Percentiles rank a stretch among this genome's conserved stretches.
Evolutionary conservation across 2,329 filamentous ascomycete genomes (phyloP).

Genomic region (Colletotrichum godetiae): DNA sequence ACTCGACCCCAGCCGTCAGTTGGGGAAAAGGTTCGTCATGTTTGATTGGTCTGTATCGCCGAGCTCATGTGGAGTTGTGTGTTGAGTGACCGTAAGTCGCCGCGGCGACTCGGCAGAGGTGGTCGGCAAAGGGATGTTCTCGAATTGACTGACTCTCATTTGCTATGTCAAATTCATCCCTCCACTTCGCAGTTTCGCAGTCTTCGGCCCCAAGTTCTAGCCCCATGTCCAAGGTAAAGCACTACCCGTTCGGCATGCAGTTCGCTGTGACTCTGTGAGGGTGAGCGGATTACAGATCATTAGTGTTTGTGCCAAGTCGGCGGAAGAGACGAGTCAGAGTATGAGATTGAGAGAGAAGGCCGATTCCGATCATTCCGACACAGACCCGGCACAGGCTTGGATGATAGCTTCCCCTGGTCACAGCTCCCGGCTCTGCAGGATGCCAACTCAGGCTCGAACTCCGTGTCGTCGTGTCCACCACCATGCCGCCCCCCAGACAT

Average conservation of each 20-base stretch:
- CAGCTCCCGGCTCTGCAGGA: not conserved
- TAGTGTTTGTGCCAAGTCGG: constrained; percentile 4
- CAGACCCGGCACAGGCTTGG: not conserved
- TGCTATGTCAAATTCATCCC: constrained; percentile 23
- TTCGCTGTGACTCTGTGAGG: not conserved
- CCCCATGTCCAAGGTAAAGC: not conserved
- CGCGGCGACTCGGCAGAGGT: constrained; percentile 24
- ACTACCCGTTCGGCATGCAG: not conserved
- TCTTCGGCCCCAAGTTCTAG: not conserved
- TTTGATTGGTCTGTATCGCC: constrained; percentile 5
- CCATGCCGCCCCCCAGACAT: constrained; percentile 15
- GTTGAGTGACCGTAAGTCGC: not conserved
- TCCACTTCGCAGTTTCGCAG: not conserved
- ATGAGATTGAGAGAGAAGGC: not conserved
- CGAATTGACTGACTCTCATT: constrained; percentile 28
- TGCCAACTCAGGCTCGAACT: constrained; percentile 8
- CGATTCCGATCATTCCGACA: constrained; percentile 20
- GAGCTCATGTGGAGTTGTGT: constrained; percentile 21
- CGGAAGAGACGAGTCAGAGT: constrained; percentile 9
- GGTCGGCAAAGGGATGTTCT: constrained; percentile 18
- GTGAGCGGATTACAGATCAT: not conserved
- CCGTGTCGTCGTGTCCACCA: constrained; percentile 10
- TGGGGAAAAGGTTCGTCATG: not conserved
- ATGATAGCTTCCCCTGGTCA: not conserved
- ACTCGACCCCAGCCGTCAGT: constrained; percentile 17